Percentiles rank a stretch among this genome's conserved stretches.
These are phyloP conservation scores for Fremontodendron californicum DNA, from an alignment of 345 rosid genomes.

Conservation along the genomic window DNA sequence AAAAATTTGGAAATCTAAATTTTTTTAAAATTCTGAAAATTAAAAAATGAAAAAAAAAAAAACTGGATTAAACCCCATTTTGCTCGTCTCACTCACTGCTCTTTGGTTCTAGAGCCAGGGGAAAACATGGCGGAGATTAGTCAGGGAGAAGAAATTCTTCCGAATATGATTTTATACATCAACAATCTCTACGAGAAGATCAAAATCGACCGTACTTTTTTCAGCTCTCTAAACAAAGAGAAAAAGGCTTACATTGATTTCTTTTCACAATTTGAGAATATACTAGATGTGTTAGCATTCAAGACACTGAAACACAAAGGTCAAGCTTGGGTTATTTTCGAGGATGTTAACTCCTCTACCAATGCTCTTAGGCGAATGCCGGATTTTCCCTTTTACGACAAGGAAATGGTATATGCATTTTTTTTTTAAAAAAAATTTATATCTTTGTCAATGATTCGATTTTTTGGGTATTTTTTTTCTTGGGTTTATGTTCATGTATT, in stretches of 20 bases:
- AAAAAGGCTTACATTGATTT: slow-evolving; percentile 4
- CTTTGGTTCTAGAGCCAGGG: not conserved
- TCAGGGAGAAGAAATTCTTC: slow-evolving; percentile 45
- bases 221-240: not conserved
- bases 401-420: no score
- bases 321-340: no score
- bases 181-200: no score
- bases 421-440: no score
- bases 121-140: slow-evolving; percentile 46
- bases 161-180: no score
- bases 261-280: slow-evolving; percentile 87
- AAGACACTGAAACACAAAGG: no score
- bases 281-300: no score
- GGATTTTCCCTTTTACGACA: slow-evolving; percentile 85
- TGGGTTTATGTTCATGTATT: not conserved
- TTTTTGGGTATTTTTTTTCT: not conserved
- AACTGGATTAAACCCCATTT: not conserved
- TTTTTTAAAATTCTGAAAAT: no score
- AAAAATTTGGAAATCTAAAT: no score
- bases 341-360: slow-evolving; percentile 68
- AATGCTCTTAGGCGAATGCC: slow-evolving; percentile 80
- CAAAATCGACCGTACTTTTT: slow-evolving; percentile 58
- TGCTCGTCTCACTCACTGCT: not conserved
- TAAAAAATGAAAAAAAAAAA: no score
- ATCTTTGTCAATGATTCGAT: not conserved